Conservation (phyloP, 768 basidiomycete genomes). For the Phlegmacium glaucopus region DNA sequence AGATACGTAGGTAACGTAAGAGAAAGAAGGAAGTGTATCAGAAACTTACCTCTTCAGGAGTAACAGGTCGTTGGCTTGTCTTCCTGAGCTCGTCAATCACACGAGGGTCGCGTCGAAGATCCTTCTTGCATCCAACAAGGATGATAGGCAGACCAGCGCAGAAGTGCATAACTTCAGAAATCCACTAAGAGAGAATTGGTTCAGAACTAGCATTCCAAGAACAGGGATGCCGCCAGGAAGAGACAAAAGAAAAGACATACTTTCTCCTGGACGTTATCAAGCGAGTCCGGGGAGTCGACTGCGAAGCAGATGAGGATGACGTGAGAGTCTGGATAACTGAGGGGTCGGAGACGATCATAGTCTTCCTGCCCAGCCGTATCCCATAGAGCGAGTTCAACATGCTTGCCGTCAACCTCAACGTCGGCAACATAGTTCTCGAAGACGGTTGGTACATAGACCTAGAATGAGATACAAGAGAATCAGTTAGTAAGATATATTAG, state of each 20-base stretch:
- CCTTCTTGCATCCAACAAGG: slow-evolving; percentile 99
- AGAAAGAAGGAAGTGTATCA: slow-evolving; percentile 2
- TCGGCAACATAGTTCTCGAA: slow-evolving; percentile 99
- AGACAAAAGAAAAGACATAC: slow-evolving; percentile 39
- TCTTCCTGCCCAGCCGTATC: slow-evolving; percentile 99
- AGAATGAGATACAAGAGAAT: slow-evolving; percentile 1
- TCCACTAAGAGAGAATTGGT: slow-evolving; percentile 63
- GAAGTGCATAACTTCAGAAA: slow-evolving; percentile 98
- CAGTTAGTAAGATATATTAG: slow-evolving; percentile 5
- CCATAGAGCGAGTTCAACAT: slow-evolving; percentile 98
- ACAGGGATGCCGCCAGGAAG: not conserved
- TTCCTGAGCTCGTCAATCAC: slow-evolving; percentile 93
- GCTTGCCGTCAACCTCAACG: slow-evolving; percentile 97
- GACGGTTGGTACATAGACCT: slow-evolving; percentile 99
- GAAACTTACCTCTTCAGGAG: slow-evolving; percentile 77
- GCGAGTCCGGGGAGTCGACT: slow-evolving; percentile 94
- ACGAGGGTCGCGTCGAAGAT: slow-evolving; percentile 88
- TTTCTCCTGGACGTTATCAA: slow-evolving; percentile 99
- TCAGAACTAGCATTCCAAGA: not conserved
- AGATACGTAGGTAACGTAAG: not conserved
- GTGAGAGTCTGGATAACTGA: slow-evolving; percentile 99
- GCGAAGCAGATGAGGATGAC: slow-evolving; percentile 99
- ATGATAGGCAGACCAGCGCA: slow-evolving; percentile 93
- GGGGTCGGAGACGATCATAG: slow-evolving; percentile 96
- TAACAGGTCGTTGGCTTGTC: slow-evolving; percentile 93